Base-by-base conservation (phyloP, 2,329 filamentous ascomycete species). In the Aspergillus transmontanensis region DNA sequence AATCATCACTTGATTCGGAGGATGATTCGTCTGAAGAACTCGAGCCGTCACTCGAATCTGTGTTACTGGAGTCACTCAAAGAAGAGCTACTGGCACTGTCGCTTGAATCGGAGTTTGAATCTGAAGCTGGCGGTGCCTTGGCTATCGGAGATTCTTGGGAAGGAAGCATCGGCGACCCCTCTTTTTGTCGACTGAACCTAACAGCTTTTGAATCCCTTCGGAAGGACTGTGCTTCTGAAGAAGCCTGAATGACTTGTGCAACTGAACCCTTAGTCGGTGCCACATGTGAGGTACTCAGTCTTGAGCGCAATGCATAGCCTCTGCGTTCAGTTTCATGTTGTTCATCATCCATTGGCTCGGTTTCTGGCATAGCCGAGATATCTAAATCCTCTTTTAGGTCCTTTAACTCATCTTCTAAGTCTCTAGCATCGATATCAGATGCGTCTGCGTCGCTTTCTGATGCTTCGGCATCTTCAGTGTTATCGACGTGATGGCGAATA, bases 361-460 rank as follows among this genome's bases (percentile, higher is more conserved):
- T 46, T 14, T 75, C 71, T 46, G 66, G 60, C 28, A 69, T 57
- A 10, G 72, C 67, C 11, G 73, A 66, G 9, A 71, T 69, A 51
- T 76, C 74, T 61, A 80, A 78, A 46, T 84, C 81, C 6, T 80
- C 74, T 45, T 76, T 74, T 1, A 84, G 68, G 30, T 79, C 78
- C 53, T 80, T 74, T n/a, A 84, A 72, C 60, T 85, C 82, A 30
- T 82, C 76, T 14, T 73, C 72, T 4, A 82, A 64, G 59, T 82
- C 78, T 23, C 78, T 78, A 19, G 71, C 73, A 16, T 77, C 75
- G 41, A 68, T 58, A 5, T 77, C 78, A 28, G 71, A 73, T 30
- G 66, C 59, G 10, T 73, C 72, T 6, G 60, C 66, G 46, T 76
- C 76, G 32, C 75, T 75, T 4, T 78, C 75, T 4, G 66, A 67